Percentiles rank a stretch among this genome's conserved stretches.
Evolutionary conservation across 2,329 filamentous ascomycete species (phyloP).

Genomic region (Curvularia hawaiiensis): DNA sequence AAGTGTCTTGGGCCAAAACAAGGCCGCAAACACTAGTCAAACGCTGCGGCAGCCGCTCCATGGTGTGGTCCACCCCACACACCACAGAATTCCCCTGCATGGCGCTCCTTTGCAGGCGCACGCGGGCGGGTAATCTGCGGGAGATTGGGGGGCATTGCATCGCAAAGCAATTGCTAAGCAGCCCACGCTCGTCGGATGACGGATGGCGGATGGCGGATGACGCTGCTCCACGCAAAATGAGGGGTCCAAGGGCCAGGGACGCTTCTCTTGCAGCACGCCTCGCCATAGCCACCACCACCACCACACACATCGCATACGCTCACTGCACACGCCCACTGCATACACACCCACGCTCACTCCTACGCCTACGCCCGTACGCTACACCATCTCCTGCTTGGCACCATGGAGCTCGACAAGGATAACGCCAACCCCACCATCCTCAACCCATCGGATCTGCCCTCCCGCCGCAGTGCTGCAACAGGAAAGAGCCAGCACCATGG

Average conservation of each 20-base stretch:
- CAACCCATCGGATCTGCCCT: constrained; percentile 85
- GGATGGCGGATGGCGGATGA: neutral
- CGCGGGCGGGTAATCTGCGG: constrained; percentile 27
- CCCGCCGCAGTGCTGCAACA: constrained; percentile 62
- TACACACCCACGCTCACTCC: neutral
- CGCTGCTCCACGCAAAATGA: neutral
- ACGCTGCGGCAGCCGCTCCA: neutral
- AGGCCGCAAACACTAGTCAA: constrained; percentile 9
- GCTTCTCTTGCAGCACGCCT: constrained; percentile 2
- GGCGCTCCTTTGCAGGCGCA: neutral
- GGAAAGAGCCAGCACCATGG: constrained; percentile 53
- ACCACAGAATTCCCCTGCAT: constrained; percentile 24
- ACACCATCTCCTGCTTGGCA: constrained; percentile 2
- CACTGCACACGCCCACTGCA: neutral
- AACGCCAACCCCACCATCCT: constrained; percentile 96
- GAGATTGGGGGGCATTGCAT: constrained; percentile 18
- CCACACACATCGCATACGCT: neutral
- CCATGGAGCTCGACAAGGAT: constrained; percentile 55
- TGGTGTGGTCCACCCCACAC: constrained; percentile 12
- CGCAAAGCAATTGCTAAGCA: constrained; percentile 3
- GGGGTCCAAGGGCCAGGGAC: neutral
- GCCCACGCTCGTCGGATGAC: neutral
- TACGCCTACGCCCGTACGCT: neutral
- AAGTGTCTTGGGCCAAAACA: neutral
- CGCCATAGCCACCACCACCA: neutral